phyloP scores from a whole-genome alignment of 2,329 filamentous ascomycete species.

The Colletotrichum liriopes region DNA sequence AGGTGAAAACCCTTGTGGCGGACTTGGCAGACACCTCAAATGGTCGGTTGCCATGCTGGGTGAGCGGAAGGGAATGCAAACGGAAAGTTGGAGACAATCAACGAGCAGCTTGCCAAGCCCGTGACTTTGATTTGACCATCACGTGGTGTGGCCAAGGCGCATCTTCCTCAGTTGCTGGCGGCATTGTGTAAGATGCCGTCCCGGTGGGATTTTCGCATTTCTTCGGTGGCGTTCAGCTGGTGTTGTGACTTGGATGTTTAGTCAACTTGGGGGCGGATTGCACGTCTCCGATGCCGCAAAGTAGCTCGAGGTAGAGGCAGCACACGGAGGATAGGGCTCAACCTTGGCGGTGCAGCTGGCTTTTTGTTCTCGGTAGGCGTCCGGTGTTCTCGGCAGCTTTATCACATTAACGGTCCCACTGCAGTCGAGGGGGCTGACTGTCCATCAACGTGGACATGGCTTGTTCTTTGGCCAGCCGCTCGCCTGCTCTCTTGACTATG shows the following conservation, averaged over 20 bases:
- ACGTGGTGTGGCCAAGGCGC: not conserved
- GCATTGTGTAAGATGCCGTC: not conserved
- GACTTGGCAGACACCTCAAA: not conserved
- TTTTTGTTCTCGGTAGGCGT: not conserved
- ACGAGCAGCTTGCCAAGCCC: not conserved
- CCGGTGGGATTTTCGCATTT: not conserved
- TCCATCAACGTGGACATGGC: not conserved
- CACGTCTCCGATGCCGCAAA: not conserved
- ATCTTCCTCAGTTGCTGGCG: not conserved
- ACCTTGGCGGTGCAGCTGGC: not conserved
- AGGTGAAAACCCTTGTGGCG: not conserved
- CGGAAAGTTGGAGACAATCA: slow-evolving; percentile 2
- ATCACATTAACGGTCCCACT: not conserved
- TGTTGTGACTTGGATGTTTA: not conserved
- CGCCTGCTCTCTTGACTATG: not conserved
- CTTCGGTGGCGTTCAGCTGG: not conserved
- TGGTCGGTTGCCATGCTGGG: not conserved
- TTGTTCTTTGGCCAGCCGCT: not conserved
- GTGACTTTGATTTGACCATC: not conserved
- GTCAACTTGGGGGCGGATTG: not conserved
- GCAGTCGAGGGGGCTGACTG: not conserved
- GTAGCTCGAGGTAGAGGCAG: not conserved
- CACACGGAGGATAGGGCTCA: not conserved
- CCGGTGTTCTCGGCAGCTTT: not conserved
- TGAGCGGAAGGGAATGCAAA: not conserved